Percentiles rank a stretch among this genome's conserved stretches.
These are phyloP conservation scores for Sphaerulina vaccinii DNA, from an alignment of 2,329 filamentous ascomycete species.

Conservation along the genomic window DNA sequence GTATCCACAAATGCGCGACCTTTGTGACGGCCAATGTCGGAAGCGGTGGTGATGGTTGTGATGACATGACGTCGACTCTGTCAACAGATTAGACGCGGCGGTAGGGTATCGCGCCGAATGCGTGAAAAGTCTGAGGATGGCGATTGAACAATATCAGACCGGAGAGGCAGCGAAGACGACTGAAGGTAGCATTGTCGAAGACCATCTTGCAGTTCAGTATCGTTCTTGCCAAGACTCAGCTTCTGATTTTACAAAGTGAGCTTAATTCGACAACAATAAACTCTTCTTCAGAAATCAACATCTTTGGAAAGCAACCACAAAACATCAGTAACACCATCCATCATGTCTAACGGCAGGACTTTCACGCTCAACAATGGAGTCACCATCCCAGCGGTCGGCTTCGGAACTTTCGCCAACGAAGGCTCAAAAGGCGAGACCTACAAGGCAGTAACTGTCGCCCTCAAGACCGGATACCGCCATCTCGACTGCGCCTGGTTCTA, in stretches of 20 bases:
- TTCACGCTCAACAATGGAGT: constrained; percentile 59
- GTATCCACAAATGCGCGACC: constrained; percentile 3
- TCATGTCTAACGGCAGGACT: constrained; percentile 57
- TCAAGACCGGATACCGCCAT: constrained; percentile 54
- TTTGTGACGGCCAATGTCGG: constrained; percentile 7
- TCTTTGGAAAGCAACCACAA: not conserved
- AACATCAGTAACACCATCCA: constrained; percentile 22
- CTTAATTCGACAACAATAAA: not conserved
- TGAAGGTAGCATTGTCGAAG: not conserved
- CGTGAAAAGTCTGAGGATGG: constrained; percentile 10
- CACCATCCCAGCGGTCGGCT: constrained; percentile 61
- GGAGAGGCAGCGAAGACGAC: not conserved
- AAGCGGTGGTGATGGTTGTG: constrained; percentile 4
- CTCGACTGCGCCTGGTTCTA: constrained; percentile 59
- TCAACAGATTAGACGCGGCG: not conserved
- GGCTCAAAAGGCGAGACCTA: constrained; percentile 60
- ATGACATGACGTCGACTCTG: constrained; percentile 6
- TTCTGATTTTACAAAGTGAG: not conserved
- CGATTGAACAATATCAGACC: not conserved
- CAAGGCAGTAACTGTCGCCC: constrained; percentile 51
- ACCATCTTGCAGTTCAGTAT: not conserved
- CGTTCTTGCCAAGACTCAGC: not conserved
- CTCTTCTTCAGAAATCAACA: not conserved
- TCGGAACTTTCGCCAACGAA: constrained; percentile 68
- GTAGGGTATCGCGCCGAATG: constrained; percentile 1